Conservation (phyloP, 192 early-diverging fungal genomes). For the Fimicolochytrium jonesii region DNA sequence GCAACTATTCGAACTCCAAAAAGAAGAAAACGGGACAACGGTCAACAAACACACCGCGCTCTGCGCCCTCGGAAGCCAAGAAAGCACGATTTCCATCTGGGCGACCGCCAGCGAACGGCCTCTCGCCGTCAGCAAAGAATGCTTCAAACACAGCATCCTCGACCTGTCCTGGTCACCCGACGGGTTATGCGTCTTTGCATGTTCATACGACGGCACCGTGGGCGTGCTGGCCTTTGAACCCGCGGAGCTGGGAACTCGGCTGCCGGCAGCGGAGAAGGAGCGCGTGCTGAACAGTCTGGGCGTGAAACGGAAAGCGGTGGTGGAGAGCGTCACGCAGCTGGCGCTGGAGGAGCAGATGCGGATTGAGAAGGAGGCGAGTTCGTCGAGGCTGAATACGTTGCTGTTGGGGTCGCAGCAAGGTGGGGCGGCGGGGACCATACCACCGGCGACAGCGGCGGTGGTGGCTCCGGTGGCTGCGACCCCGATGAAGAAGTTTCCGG, state of each 20-base stretch:
- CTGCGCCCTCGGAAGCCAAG: conserved; percentile 87
- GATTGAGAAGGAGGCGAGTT: conserved; percentile 5
- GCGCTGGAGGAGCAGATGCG: conserved; percentile 27
- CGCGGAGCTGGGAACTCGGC: conserved; percentile 64
- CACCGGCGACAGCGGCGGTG: too few species aligned
- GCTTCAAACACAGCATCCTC: conserved; percentile 80
- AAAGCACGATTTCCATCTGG: conserved; percentile 85
- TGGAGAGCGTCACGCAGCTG: conserved; percentile 32
- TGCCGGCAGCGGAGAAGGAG: conserved; percentile 60
- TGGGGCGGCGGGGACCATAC: too few species aligned
- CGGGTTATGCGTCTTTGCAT: conserved; percentile 70
- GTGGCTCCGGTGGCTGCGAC: too few species aligned
- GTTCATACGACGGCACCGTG: conserved; percentile 88
- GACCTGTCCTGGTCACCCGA: conserved; percentile 86
- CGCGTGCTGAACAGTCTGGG: conserved; percentile 35
- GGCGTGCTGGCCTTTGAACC: conserved; percentile 66
- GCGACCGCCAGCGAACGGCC: conserved; percentile 69
- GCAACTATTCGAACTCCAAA: conserved; percentile 57
- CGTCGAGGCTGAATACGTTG: conserved; percentile 3
- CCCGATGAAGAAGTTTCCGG: too few species aligned
- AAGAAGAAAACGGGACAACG: conserved; percentile 18
- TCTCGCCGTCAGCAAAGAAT: conserved; percentile 61
- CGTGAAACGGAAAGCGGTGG: conserved; percentile 30
- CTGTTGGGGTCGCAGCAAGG: too few species aligned
- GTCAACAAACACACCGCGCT: conserved; percentile 53